Evolutionary conservation across 192 early-diverging fungal species (phyloP).

Genomic region (Gamsiella multidivaricata): DNA sequence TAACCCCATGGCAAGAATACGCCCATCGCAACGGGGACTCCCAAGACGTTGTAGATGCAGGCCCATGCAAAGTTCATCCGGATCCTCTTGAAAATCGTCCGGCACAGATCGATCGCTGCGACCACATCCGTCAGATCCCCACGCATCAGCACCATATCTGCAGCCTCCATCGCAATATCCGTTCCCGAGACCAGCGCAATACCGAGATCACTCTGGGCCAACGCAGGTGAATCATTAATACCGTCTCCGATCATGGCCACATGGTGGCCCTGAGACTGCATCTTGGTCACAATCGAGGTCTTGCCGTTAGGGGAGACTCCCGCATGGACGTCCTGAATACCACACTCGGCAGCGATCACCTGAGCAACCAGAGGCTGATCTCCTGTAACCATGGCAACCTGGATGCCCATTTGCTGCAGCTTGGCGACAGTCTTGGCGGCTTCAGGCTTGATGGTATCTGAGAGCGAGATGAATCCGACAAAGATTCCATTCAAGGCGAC

Average conservation of each 20-base stretch:
- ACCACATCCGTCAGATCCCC: constrained; percentile 89
- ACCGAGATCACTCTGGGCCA: constrained; percentile 87
- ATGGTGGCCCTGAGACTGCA: constrained; percentile 70
- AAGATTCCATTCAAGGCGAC: constrained; percentile 72
- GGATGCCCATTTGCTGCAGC: constrained; percentile 79
- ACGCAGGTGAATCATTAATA: constrained; percentile 93
- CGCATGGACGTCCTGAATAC: constrained; percentile 88
- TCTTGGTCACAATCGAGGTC: constrained; percentile 73
- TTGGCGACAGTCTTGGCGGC: constrained; percentile 74
- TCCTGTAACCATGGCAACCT: constrained; percentile 93
- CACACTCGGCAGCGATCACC: constrained; percentile 84
- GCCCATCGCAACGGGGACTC: constrained; percentile 96
- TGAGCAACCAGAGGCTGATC: constrained; percentile 88
- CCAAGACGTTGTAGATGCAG: constrained; percentile 87
- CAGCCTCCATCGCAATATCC: constrained; percentile 96
- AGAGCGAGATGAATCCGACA: constrained; percentile 80
- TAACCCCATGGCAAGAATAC: constrained; percentile 86
- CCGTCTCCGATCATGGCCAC: constrained; percentile 98
- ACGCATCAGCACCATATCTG: constrained; percentile 92
- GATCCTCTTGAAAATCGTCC: constrained; percentile 88
- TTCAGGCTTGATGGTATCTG: constrained; percentile 88
- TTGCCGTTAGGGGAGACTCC: constrained; percentile 93
- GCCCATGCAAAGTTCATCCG: constrained; percentile 92
- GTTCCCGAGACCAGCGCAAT: constrained; percentile 92
- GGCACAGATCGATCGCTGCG: constrained; percentile 83